Percentiles rank a stretch among this genome's conserved stretches.
These are phyloP conservation scores for Globisporangium radiosum DNA, from an alignment of 352 stramenopile genomes.

Conservation along the genomic window DNA sequence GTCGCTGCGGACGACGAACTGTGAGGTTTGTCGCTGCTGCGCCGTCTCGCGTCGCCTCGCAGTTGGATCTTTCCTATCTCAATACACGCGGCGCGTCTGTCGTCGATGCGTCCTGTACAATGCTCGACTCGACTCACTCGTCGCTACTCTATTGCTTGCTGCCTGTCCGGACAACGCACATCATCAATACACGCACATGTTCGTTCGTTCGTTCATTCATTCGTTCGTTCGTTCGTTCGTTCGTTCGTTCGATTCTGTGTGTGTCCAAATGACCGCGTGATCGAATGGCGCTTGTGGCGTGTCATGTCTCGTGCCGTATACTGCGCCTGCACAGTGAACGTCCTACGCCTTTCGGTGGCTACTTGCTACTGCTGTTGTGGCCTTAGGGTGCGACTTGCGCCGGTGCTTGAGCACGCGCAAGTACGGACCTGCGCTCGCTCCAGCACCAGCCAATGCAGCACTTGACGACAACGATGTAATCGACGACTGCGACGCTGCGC, in stretches of 20 bases:
- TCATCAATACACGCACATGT: neutral
- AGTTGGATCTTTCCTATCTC: neutral
- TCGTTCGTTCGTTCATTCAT: neutral
- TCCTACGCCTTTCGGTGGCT: neutral
- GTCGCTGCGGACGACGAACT: conserved; percentile 21
- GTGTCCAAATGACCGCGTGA: too few relatives aligned
- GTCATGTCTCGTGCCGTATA: neutral
- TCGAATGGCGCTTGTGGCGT: neutral
- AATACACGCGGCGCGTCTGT: too few relatives aligned
- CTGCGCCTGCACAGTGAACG: too few relatives aligned
- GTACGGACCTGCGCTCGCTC: conserved; percentile 36
- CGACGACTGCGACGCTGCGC: neutral
- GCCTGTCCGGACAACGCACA: neutral
- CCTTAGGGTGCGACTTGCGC: conserved; percentile 14
- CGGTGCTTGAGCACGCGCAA: conserved; percentile 74
- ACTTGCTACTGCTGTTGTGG: conserved; percentile 11
- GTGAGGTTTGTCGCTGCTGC: neutral
- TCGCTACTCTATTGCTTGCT: neutral
- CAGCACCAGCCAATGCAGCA: too few relatives aligned
- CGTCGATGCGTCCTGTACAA: too few relatives aligned
- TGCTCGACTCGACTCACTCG: too few relatives aligned
- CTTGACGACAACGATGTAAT: conserved; percentile 1
- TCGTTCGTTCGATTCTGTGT: too few relatives aligned
- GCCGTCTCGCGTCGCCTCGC: too few relatives aligned
- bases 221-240: neutral